phyloP scores from a whole-genome alignment of 495 filamentous ascomycete species.

The Articulospora tetracladia region DNA sequence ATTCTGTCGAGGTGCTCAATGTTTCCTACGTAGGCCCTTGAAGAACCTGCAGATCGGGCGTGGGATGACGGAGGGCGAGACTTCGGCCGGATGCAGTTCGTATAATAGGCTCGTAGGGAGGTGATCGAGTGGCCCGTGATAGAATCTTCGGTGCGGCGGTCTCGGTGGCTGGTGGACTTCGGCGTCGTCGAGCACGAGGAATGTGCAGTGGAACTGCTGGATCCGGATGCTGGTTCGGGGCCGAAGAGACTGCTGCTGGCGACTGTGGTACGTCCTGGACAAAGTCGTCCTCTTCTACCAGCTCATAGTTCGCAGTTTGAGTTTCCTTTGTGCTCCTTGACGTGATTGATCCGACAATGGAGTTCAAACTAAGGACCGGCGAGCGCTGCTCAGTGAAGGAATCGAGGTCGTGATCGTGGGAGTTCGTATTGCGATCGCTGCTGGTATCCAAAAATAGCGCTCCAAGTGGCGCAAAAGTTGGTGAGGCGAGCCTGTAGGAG shows the following conservation, averaged over 20 bases:
- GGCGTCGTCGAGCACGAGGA: conserved; percentile 8
- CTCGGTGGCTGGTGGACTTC: conserved; percentile 13
- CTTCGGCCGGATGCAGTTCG: conserved; percentile 59
- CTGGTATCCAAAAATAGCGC: conserved; percentile 14
- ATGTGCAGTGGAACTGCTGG: conserved; percentile 8
- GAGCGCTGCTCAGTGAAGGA: background rate
- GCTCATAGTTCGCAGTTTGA: conserved; percentile 9
- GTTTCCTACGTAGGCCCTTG: conserved; percentile 67
- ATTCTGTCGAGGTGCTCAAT: conserved; percentile 78
- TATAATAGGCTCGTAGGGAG: conserved; percentile 40
- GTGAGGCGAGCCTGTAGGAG: conserved; percentile 10
- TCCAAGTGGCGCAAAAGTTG: conserved; percentile 10
- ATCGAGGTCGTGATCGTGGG: background rate
- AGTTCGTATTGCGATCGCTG: background rate
- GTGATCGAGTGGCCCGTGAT: background rate
- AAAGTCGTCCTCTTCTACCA: conserved; percentile 20
- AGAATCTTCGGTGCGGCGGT: background rate
- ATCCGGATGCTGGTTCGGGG: background rate
- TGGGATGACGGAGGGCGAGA: conserved; percentile 66
- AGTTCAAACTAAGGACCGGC: background rate
- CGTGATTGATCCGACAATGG: conserved; percentile 11
- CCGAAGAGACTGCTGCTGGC: background rate
- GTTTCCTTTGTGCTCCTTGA: conserved; percentile 5
- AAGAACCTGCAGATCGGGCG: conserved; percentile 68
- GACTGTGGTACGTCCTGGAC: conserved; percentile 6